phyloP scores from a whole-genome alignment of 495 filamentous ascomycete genomes.

The Xylaria castorea region DNA sequence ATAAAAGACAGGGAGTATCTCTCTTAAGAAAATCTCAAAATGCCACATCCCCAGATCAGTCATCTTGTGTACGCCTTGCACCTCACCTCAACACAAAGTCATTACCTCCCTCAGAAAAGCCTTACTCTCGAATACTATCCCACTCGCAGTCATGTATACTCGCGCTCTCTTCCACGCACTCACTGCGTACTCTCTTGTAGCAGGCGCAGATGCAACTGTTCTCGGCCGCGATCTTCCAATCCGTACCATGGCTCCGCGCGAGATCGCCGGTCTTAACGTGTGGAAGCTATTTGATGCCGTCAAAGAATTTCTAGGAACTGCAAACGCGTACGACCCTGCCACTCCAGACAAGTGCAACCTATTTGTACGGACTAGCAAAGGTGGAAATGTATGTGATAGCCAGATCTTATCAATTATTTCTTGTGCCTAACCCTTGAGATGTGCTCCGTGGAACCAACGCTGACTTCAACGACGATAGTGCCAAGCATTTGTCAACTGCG shows the following conservation, averaged over 20 bases:
- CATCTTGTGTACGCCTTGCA: neutral
- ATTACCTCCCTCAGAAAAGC: neutral
- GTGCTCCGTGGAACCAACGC: neutral
- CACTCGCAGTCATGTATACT: neutral
- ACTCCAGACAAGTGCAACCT: conserved; percentile 2
- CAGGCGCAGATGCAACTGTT: neutral
- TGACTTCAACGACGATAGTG: neutral
- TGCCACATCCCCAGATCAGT: neutral
- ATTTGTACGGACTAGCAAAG: neutral
- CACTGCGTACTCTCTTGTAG: neutral
- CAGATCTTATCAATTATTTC: neutral
- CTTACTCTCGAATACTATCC: neutral
- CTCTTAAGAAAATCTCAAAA: neutral
- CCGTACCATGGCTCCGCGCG: neutral
- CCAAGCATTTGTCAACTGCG: neutral
- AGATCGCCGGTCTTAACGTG: neutral
- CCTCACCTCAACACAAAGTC: neutral
- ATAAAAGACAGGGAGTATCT: neutral
- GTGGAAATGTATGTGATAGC: neutral
- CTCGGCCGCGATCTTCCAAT: neutral
- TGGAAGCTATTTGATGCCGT: neutral
- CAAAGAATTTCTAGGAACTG: neutral
- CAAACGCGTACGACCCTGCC: neutral
- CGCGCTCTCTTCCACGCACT: neutral
- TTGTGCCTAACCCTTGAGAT: neutral